Evolutionary conservation across 225 moss, liverwort and hornwort genomes (phyloP).

Genomic region (Anthoceros angustus): DNA sequence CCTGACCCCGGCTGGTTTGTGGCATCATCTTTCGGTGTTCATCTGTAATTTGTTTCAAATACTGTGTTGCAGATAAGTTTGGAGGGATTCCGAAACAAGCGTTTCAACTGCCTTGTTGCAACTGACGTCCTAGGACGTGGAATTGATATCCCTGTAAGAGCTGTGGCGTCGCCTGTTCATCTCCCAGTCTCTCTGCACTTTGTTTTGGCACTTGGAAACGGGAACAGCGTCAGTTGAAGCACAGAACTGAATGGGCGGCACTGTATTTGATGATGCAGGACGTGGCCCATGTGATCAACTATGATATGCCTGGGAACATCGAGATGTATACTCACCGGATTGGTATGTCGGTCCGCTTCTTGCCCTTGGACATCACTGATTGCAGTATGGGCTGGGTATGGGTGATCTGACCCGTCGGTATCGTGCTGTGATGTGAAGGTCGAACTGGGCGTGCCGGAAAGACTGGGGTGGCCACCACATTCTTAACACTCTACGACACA

Average conservation of each 20-base stretch:
- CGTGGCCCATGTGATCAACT: constrained; percentile 92
- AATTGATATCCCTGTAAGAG: constrained; percentile 87
- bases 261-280: constrained; percentile 31
- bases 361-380: no score
- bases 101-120: constrained; percentile 92
- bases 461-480: constrained; percentile 91
- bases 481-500: constrained; percentile 74
- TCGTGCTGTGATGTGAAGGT: constrained; percentile 19
- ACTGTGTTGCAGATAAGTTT: constrained; percentile 57
- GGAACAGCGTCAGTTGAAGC: no score
- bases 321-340: constrained; percentile 99
- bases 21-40: background rate
- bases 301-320: constrained; percentile 80
- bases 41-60: no score
- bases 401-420: background rate
- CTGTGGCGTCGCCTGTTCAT: background rate
- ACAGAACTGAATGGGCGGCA: no score
- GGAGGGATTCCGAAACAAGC: constrained; percentile 95
- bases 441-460: constrained; percentile 99
- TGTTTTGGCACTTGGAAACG: no score
- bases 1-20: background rate
- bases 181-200: background rate
- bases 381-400: constrained; percentile 6
- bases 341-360: constrained; percentile 26
- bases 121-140: constrained; percentile 97